phyloP scores from a whole-genome alignment of 768 basidiomycete genomes.

The Mycena indigotica region DNA sequence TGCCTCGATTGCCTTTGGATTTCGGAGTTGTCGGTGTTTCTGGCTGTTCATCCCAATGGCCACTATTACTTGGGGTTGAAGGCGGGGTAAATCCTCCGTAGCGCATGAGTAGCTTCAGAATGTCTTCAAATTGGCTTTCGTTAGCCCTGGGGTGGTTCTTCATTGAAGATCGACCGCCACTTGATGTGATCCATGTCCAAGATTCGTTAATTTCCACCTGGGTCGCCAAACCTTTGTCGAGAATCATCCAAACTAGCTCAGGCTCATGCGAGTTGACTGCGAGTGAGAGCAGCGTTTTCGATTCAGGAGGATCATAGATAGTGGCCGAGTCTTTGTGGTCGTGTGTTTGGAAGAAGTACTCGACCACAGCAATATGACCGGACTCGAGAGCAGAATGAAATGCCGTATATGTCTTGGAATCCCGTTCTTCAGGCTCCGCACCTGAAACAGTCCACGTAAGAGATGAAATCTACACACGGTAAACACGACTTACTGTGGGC shows the following conservation, averaged over 20 bases:
- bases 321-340: slow-evolving; percentile 51
- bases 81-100: slow-evolving; percentile 56
- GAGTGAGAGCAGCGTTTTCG: slow-evolving; percentile 52
- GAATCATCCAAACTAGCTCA: slow-evolving; percentile 63
- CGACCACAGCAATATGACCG: slow-evolving; percentile 55
- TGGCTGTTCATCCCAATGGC: slow-evolving; percentile 16
- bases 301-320: slow-evolving; percentile 49
- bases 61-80: slow-evolving; percentile 29
- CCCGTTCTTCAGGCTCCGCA: slow-evolving; percentile 72
- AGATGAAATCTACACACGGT: slow-evolving; percentile 19
- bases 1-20: slow-evolving; percentile 36
- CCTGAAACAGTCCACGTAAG: slow-evolving; percentile 43
- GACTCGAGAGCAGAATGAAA: slow-evolving; percentile 65
- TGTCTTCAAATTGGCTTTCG: slow-evolving; percentile 47
- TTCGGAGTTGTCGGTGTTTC: too few relatives aligned
- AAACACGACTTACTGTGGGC: slow-evolving; percentile 57
- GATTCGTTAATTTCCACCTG: slow-evolving; percentile 50
- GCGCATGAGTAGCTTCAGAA: slow-evolving; percentile 53
- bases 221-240: slow-evolving; percentile 58
- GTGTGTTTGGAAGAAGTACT: slow-evolving; percentile 64
- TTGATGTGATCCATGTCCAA: slow-evolving; percentile 52
- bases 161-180: slow-evolving; percentile 29
- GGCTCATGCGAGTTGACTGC: slow-evolving; percentile 65
- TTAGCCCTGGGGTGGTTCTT: slow-evolving; percentile 27
- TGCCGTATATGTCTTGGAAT: slow-evolving; percentile 58